These are phyloP conservation scores for Chaetoceros tenuissimus DNA, from an alignment of 108 stramenopile genomes.

Conservation along the genomic window DNA sequence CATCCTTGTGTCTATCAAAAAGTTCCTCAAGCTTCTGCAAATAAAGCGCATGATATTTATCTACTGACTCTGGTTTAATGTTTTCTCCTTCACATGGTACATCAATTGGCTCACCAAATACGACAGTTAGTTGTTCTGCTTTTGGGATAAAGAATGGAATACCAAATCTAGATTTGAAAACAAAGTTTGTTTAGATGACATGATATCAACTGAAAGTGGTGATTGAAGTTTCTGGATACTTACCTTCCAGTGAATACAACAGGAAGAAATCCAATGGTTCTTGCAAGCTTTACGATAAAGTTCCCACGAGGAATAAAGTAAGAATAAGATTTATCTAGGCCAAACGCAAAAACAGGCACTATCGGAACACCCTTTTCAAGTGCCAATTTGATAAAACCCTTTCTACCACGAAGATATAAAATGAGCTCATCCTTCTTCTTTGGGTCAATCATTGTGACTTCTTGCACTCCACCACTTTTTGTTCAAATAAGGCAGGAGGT, in stretches of 20 bases:
- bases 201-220: background rate
- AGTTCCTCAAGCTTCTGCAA: conserved; percentile 27
- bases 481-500: background rate
- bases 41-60: conserved; percentile 38
- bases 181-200: background rate
- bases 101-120: conserved; percentile 35
- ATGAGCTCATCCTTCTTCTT: conserved; percentile 27
- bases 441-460: conserved; percentile 35
- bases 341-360: conserved; percentile 52
- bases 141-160: conserved; percentile 42
- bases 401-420: conserved; percentile 38
- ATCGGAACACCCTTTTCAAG: conserved; percentile 42
- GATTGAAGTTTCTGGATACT: background rate
- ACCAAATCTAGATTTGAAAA: conserved; percentile 27
- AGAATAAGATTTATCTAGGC: conserved; percentile 35
- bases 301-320: conserved; percentile 31
- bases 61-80: conserved; percentile 5
- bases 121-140: conserved; percentile 26
- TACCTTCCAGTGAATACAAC: conserved; percentile 24
- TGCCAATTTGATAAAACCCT: conserved; percentile 58
- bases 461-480: conserved; percentile 50
- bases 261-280: conserved; percentile 32
- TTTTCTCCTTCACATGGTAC: conserved; percentile 25
- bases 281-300: conserved; percentile 21
- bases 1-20: conserved; percentile 46